Percentiles rank a stretch among this genome's conserved stretches.
Conservation (phyloP, 1,139 yeast genomes). For the Casaregolazyma suthepensis region DNA sequence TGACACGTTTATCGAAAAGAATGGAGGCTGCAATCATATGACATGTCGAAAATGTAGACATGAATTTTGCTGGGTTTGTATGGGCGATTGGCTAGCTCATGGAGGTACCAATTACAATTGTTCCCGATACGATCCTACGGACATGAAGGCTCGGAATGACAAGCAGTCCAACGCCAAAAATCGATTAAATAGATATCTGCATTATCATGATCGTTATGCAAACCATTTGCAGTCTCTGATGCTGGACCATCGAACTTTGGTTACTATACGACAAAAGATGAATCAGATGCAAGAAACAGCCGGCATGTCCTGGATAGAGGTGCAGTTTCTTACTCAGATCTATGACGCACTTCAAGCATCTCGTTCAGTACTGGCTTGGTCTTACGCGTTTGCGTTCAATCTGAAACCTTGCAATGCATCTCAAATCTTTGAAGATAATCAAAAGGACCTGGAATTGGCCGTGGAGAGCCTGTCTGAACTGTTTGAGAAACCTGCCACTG, state of each 20-base stretch:
- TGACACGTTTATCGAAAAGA: constrained; percentile 55
- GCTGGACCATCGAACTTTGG: constrained; percentile 61
- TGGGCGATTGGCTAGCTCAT: constrained; percentile 72
- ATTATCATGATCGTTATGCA: constrained; percentile 68
- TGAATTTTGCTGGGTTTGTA: constrained; percentile 94
- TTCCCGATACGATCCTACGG: constrained; percentile 47
- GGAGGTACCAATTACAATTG: constrained; percentile 63
- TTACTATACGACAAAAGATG: constrained; percentile 58
- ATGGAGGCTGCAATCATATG: constrained; percentile 98
- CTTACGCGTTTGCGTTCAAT: constrained; percentile 77
- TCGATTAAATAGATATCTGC: constrained; percentile 60
- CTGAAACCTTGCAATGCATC: constrained; percentile 44
- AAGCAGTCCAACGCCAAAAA: constrained; percentile 35
- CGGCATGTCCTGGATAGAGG: constrained; percentile 82
- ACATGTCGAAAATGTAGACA: constrained; percentile 68
- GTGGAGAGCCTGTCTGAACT: constrained; percentile 77
- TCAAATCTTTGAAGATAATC: constrained; percentile 63
- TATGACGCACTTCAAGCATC: constrained; percentile 60
- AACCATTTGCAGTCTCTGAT: constrained; percentile 75
- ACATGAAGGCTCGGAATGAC: constrained; percentile 31
- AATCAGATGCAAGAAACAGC: constrained; percentile 56
- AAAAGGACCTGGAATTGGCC: constrained; percentile 60
- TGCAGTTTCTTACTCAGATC: constrained; percentile 74
- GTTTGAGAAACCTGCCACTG: constrained; percentile 39
- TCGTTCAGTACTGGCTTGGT: constrained; percentile 81